Percentiles rank a stretch among this genome's conserved stretches.
Conservation (phyloP, 2,329 filamentous ascomycete genomes). For the Colletotrichum sp. region DNA sequence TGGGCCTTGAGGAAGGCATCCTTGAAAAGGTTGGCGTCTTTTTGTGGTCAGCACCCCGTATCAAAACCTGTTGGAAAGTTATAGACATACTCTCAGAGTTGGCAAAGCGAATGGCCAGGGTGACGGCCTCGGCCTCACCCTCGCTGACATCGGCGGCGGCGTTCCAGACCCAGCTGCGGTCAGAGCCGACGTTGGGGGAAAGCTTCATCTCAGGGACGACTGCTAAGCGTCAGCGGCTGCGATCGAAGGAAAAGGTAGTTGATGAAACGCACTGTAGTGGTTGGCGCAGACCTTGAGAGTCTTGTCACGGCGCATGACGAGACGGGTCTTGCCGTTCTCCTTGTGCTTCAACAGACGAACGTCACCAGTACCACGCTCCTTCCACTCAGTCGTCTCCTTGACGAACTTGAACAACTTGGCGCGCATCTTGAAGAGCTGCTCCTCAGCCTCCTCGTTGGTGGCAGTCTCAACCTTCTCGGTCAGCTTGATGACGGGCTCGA, state of each 20-base stretch:
- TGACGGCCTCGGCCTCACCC: conserved; percentile 95
- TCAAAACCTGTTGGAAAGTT: background rate
- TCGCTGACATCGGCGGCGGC: conserved; percentile 97
- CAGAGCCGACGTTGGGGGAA: conserved; percentile 94
- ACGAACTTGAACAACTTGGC: conserved; percentile 99
- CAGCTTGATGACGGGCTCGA: conserved; percentile 94
- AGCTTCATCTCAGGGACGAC: conserved; percentile 99
- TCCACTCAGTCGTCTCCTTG: conserved; percentile 92
- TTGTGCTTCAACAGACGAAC: conserved; percentile 97
- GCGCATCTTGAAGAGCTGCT: conserved; percentile 99
- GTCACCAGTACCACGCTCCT: conserved; percentile 97
- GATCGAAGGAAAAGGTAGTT: background rate
- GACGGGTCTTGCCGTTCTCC: conserved; percentile 95
- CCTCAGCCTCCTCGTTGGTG: conserved; percentile 98
- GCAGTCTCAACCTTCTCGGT: conserved; percentile 97
- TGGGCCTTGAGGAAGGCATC: conserved; percentile 97
- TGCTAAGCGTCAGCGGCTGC: conserved; percentile 40
- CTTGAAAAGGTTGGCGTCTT: conserved; percentile 97
- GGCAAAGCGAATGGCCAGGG: conserved; percentile 94
- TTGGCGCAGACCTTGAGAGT: conserved; percentile 99
- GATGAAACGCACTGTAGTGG: conserved; percentile 83
- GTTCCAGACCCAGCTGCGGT: conserved; percentile 99
- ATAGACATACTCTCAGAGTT: conserved; percentile 87
- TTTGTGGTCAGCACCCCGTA: conserved; percentile 28
- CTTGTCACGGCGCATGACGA: conserved; percentile 99